phyloP scores from a whole-genome alignment of 768 basidiomycete genomes.

The Xerocomellus dryophilus region DNA sequence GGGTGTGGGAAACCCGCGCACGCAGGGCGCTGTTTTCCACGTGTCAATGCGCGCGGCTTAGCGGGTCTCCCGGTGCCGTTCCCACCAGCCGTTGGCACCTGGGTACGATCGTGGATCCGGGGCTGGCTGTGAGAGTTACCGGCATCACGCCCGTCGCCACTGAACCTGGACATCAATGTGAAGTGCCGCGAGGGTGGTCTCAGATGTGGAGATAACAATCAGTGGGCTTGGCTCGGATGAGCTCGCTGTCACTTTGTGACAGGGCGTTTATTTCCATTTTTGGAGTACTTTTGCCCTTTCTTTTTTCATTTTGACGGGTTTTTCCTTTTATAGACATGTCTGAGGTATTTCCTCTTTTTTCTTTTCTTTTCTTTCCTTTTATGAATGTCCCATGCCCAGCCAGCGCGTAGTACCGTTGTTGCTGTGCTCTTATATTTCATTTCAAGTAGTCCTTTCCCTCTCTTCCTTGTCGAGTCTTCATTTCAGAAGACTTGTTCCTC shows the following conservation, averaged over 20 bases:
- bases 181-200: conserved; percentile 8
- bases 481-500: conserved; percentile 23
- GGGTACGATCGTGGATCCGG: neutral
- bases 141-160: conserved; percentile 15
- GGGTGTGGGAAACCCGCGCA: conserved; percentile 35
- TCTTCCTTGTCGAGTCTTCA: conserved; percentile 27
- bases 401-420: conserved; percentile 18
- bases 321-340: conserved; percentile 21
- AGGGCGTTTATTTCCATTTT: conserved; percentile 3
- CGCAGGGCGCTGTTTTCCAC: conserved; percentile 16
- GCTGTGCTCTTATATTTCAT: conserved; percentile 36
- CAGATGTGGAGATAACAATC: conserved; percentile 21
- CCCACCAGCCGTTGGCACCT: neutral
- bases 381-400: conserved; percentile 5
- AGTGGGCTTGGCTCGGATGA: conserved; percentile 28
- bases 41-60: conserved; percentile 9
- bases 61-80: neutral
- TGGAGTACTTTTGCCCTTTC: neutral
- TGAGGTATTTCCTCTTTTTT: conserved; percentile 4
- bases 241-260: conserved; percentile 22
- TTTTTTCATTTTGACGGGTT: conserved; percentile 3
- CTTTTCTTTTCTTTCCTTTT: conserved; percentile 11
- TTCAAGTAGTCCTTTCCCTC: conserved; percentile 19
- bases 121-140: conserved; percentile 17
- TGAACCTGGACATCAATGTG: conserved; percentile 12